These are phyloP conservation scores for Lactarius pseudohatsudake DNA, from an alignment of 768 basidiomycete species.

Conservation along the genomic window DNA sequence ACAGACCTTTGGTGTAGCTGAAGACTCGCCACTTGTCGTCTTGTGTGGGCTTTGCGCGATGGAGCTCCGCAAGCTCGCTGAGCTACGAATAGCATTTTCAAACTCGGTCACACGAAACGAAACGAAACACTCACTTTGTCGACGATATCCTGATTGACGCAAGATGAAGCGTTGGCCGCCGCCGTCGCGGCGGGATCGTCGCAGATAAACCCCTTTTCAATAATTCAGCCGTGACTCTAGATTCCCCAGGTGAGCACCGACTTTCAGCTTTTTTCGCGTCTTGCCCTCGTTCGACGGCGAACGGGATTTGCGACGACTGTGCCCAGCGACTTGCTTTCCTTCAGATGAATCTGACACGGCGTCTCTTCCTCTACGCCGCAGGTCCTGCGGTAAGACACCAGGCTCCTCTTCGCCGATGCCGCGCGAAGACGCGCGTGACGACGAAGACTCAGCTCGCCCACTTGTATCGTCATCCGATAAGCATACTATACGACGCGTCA, in stretches of 20 bases:
- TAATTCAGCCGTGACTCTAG: conserved; percentile 1
- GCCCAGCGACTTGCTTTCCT: conserved; percentile 1
- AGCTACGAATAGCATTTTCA: conserved; percentile 44
- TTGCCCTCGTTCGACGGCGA: background rate
- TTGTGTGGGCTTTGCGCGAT: conserved; percentile 56
- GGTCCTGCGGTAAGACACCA: background rate
- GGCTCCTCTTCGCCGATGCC: conserved; percentile 6
- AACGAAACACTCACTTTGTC: conserved; percentile 53
- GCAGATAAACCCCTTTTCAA: conserved; percentile 62
- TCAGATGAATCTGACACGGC: background rate
- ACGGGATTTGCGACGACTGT: background rate
- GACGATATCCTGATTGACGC: conserved; percentile 70
- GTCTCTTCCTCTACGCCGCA: background rate
- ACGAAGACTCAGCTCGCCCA: conserved; percentile 4
- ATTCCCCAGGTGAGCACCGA: conserved; percentile 4
- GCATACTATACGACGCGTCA: background rate
- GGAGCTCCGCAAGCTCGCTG: conserved; percentile 61
- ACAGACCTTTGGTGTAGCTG: conserved; percentile 64
- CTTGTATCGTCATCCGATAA: background rate
- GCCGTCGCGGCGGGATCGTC: conserved; percentile 45
- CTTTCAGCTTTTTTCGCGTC: conserved; percentile 8
- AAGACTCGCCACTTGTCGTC: conserved; percentile 70
- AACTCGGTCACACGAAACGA: background rate
- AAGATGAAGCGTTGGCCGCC: conserved; percentile 33
- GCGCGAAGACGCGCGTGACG: conserved; percentile 13